Evolutionary conservation across 2,329 filamentous ascomycete genomes (phyloP).

Genomic region (Fusarium ambrosium): DNA sequence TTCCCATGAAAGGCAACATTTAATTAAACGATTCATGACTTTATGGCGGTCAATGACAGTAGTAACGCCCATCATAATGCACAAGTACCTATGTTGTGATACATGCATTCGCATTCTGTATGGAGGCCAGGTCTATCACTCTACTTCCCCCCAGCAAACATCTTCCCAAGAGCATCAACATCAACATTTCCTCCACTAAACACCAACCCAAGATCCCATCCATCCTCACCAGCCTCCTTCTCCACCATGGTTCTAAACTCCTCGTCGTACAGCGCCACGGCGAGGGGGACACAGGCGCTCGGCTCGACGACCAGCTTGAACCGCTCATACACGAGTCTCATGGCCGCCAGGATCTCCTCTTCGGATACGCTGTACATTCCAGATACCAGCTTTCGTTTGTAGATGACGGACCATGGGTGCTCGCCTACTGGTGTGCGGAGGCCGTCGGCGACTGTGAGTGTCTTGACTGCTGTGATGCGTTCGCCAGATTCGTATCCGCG

Average conservation of each 20-base stretch:
- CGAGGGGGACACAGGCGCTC: constrained; percentile 85
- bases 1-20: neutral
- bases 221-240: constrained; percentile 75
- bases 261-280: constrained; percentile 86
- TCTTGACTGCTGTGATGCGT: constrained; percentile 77
- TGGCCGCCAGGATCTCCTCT: constrained; percentile 81
- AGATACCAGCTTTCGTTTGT: constrained; percentile 75
- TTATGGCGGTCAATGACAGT: neutral
- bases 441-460: constrained; percentile 89
- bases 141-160: constrained; percentile 56
- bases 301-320: constrained; percentile 95
- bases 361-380: constrained; percentile 83
- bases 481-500: constrained; percentile 75
- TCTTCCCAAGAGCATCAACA: constrained; percentile 64
- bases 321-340: constrained; percentile 85
- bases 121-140: neutral
- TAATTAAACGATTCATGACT: neutral
- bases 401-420: constrained; percentile 83
- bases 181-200: constrained; percentile 73
- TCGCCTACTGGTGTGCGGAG: constrained; percentile 85
- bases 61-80: neutral
- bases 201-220: constrained; percentile 78
- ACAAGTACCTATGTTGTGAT: neutral
- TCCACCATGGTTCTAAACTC: constrained; percentile 82
- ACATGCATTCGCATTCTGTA: neutral